These are phyloP conservation scores for Aureobasidium sp. DNA, from an alignment of 2,329 filamentous ascomycete genomes.

Conservation along the genomic window DNA sequence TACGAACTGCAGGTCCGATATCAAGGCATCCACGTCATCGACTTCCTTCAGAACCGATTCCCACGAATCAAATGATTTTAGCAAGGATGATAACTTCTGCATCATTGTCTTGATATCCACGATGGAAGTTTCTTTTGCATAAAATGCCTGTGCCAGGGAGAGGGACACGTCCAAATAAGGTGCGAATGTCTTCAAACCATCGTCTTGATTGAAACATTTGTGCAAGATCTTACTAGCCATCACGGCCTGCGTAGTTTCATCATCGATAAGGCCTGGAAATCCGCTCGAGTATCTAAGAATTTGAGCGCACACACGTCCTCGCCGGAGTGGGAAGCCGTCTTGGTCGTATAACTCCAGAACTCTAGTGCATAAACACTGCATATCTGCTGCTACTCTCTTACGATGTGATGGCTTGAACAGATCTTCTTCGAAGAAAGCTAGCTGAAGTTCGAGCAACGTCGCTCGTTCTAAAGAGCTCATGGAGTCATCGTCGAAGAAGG, in stretches of 20 bases:
- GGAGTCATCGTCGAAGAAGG: conserved; percentile 28
- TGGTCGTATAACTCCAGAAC: conserved; percentile 21
- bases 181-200: conserved; percentile 27
- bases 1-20: conserved; percentile 46
- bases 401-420: conserved; percentile 7
- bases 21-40: conserved; percentile 44
- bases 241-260: conserved; percentile 12
- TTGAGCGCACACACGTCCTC: conserved; percentile 22
- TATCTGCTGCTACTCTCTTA: background rate
- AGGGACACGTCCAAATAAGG: conserved; percentile 31
- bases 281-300: conserved; percentile 22
- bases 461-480: conserved; percentile 28
- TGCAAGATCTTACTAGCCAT: conserved; percentile 12
- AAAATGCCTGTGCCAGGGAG: conserved; percentile 38
- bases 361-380: background rate
- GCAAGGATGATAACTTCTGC: conserved; percentile 17
- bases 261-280: conserved; percentile 20
- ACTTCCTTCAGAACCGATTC: conserved; percentile 35
- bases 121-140: conserved; percentile 23
- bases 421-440: conserved; percentile 20
- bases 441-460: conserved; percentile 37
- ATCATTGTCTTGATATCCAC: conserved; percentile 28
- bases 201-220: conserved; percentile 25
- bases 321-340: conserved; percentile 24
- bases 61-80: background rate